These are phyloP conservation scores for Sporisorium exsertum DNA, from an alignment of 1,284 basidiomycete species.

Conservation along the genomic window DNA sequence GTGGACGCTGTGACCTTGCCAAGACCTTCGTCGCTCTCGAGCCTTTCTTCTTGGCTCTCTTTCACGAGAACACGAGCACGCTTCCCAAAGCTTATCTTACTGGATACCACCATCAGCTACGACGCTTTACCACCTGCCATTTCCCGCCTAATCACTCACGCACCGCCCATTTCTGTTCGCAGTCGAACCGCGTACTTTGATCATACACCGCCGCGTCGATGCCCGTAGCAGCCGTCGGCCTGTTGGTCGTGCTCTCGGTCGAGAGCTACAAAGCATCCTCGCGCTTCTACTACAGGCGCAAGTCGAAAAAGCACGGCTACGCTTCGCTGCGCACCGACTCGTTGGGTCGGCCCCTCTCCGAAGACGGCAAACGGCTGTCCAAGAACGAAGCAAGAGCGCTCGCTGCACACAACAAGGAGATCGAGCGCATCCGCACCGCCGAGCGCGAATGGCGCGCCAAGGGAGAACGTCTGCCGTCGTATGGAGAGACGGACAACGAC, in stretches of 20 bases:
- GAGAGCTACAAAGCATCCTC: conserved; percentile 49
- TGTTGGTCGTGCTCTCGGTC: conserved; percentile 44
- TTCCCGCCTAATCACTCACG: neutral
- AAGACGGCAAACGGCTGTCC: conserved; percentile 41
- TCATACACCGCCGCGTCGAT: conserved; percentile 13
- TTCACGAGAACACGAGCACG: neutral
- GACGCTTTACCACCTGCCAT: neutral
- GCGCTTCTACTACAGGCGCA: conserved; percentile 42
- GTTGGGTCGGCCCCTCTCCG: conserved; percentile 40
- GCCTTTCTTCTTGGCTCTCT: conserved; percentile 1
- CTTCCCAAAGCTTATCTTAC: neutral
- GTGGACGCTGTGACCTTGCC: conserved; percentile 1
- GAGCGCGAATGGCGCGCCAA: conserved; percentile 49
- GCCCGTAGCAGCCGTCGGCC: conserved; percentile 36
- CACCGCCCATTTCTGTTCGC: too few species aligned
- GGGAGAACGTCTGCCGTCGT: conserved; percentile 39
- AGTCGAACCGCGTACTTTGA: too few species aligned
- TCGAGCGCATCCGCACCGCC: conserved; percentile 46
- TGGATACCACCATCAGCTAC: neutral
- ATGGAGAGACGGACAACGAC: conserved; percentile 37
- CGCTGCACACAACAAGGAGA: conserved; percentile 41
- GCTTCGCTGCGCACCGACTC: conserved; percentile 41
- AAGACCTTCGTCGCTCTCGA: conserved; percentile 14
- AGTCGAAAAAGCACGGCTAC: conserved; percentile 51
- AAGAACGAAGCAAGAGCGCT: conserved; percentile 51